Percentiles rank a stretch among this genome's conserved stretches.
Conservation (phyloP, 176 grass and related monocot species). For the Rhynchospora pubera region DNA sequence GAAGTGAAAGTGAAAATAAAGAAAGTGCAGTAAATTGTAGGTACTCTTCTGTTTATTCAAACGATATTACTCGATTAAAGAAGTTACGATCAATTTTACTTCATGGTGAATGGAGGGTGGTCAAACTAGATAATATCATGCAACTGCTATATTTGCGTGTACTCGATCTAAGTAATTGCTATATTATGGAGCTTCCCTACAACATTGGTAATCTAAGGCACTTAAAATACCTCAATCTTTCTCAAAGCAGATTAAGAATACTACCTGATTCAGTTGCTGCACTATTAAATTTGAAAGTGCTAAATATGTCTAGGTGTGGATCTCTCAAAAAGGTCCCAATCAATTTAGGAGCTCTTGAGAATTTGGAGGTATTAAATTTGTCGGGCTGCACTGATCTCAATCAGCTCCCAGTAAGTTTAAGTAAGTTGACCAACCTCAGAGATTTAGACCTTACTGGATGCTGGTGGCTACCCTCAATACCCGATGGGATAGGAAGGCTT, state of each 20-base stretch:
- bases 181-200: neutral
- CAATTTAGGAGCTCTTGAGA: neutral
- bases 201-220: constrained; percentile 22
- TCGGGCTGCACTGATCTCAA: neutral
- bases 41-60: neutral
- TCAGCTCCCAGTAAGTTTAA: neutral
- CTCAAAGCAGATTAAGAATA: neutral
- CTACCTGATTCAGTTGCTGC: constrained; percentile 1
- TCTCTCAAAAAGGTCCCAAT: neutral
- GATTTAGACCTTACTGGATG: neutral
- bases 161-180: neutral
- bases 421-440: neutral
- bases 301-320: neutral
- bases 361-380: neutral
- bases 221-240: constrained; percentile 16
- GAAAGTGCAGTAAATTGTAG: neutral
- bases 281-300: neutral
- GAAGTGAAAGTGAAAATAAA: neutral
- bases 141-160: neutral
- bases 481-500: neutral
- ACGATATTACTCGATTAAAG: neutral
- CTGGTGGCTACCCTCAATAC: neutral
- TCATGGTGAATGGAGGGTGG: neutral
- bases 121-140: neutral
- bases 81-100: constrained; percentile 6